Base-by-base conservation (phyloP, 352 stramenopile genomes). In the Globisporangium canariense region DNA sequence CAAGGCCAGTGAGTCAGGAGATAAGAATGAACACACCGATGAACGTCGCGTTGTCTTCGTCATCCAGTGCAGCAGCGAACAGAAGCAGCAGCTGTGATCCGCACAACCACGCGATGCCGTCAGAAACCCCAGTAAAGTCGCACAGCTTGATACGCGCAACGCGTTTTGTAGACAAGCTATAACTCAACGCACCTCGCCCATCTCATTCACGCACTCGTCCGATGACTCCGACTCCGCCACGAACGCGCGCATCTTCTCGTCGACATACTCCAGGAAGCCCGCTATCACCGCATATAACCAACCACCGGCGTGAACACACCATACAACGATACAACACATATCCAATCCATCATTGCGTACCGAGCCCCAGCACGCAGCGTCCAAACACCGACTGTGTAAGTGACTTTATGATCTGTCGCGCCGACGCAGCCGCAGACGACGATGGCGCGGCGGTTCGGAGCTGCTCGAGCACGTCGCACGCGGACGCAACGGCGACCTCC, bases 1-100 rank as follows among this genome's bases (percentile, higher is more conserved):
- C 18, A 1, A 25, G 4, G 14, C 32, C 1, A 10, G 7, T 13
- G 30, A 36, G 4, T 22, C 32, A 32, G 16, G 30, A 38, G 36
- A 34, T 32, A 5, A 5, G 10, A 38, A 22, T 2, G 4, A 49
- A 66, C 78, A 62, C 50, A 92, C 83, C 83, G 28, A 84, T 74
- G 52, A 88, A 91, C 7, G 79, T 90, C 36, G 84, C 79, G 66
- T 94, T 93, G 74, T 94, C 83, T 71, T 93, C 83, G 68, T 94
- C 83, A 13, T 77, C 65, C n/a, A 90, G 65, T 11, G 74, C 78
- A 40, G 80, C 70, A 7, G 86, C 77, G 9, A 93, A 74, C 11
- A 85, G 47, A 55, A 75, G 22, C n/a, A 88, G 62, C 9, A 76
- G 30, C 77, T 88, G 52, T 16, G 56, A 41, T 9, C 43, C 22